Percentiles rank a stretch among this genome's conserved stretches.
Conservation (phyloP, 148 eudicot species). For the Camellia granthamiana region DNA sequence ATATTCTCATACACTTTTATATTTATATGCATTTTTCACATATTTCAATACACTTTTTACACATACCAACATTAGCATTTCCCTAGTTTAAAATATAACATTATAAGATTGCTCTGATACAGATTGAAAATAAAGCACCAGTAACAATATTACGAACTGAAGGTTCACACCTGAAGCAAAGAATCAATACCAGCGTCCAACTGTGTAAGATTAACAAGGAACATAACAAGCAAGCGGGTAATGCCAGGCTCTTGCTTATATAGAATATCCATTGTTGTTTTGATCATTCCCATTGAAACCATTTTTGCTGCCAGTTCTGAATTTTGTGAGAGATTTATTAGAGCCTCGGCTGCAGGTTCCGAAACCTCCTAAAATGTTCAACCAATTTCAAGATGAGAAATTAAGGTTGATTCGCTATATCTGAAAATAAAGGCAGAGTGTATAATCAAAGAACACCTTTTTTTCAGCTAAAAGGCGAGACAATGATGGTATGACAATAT, state of each 20-base stretch:
- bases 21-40: no score
- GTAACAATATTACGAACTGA: constrained; percentile 10
- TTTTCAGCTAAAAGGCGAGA: constrained; percentile 61
- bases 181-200: constrained; percentile 82
- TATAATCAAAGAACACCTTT: constrained; percentile 45
- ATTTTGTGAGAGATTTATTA: constrained; percentile 79
- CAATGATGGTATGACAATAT: constrained; percentile 47
- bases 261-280: constrained; percentile 56
- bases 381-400: not conserved
- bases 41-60: no score
- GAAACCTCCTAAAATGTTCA: constrained; percentile 67
- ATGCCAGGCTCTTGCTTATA: constrained; percentile 62
- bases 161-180: constrained; percentile 79
- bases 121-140: not conserved
- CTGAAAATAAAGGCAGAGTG: not conserved
- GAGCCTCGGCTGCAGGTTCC: constrained; percentile 90
- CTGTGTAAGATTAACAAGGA: constrained; percentile 92
- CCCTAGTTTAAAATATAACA: not conserved
- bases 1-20: no score
- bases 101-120: not conserved
- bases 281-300: constrained; percentile 64
- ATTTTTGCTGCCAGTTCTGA: constrained; percentile 68
- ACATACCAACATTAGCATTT: not conserved
- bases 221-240: constrained; percentile 67
- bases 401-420: not conserved